phyloP scores from a whole-genome alignment of 1,139 yeast genomes.

The Diutina sp. region DNA sequence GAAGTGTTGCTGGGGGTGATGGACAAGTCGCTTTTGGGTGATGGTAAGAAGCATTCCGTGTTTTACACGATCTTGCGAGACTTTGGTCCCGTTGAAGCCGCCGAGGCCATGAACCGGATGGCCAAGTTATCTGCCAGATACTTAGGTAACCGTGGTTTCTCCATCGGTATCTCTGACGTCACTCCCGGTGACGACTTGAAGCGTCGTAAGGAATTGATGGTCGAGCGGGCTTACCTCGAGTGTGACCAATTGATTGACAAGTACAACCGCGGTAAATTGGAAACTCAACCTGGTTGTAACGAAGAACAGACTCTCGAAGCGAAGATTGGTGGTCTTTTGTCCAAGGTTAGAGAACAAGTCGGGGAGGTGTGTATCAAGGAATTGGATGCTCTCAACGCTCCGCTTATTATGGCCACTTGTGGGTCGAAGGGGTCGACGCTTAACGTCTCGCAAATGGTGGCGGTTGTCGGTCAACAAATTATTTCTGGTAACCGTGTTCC shows the following conservation, averaged over 20 bases:
- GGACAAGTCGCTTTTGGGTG: constrained; percentile 96
- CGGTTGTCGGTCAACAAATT: constrained; percentile 98
- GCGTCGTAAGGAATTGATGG: constrained; percentile 73
- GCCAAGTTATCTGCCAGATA: constrained; percentile 94
- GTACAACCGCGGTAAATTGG: constrained; percentile 77
- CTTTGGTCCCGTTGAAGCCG: constrained; percentile 93
- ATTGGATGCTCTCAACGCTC: constrained; percentile 84
- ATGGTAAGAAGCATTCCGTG: constrained; percentile 95
- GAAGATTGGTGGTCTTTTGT: constrained; percentile 87
- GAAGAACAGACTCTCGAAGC: constrained; percentile 98
- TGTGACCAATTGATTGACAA: constrained; percentile 84
- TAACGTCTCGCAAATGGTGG: constrained; percentile 99
- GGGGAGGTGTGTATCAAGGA: constrained; percentile 96
- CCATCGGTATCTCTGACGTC: constrained; percentile 95
- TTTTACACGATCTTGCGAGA: constrained; percentile 91
- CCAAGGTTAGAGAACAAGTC: constrained; percentile 97
- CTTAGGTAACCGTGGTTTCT: constrained; percentile 90
- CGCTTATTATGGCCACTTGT: constrained; percentile 97
- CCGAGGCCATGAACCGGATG: constrained; percentile 95
- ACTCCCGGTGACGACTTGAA: constrained; percentile 81
- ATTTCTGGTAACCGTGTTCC: constrained; percentile 98
- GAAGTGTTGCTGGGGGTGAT: constrained; percentile 83
- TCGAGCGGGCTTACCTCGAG: constrained; percentile 79
- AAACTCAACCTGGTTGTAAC: constrained; percentile 98
- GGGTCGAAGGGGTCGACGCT: constrained; percentile 98